A percentile compares a stretch with the other conserved stretches of the same genome.
Evolutionary conservation across 1,284 basidiomycete species (phyloP).

Genomic region (Puccinia novopanici): DNA sequence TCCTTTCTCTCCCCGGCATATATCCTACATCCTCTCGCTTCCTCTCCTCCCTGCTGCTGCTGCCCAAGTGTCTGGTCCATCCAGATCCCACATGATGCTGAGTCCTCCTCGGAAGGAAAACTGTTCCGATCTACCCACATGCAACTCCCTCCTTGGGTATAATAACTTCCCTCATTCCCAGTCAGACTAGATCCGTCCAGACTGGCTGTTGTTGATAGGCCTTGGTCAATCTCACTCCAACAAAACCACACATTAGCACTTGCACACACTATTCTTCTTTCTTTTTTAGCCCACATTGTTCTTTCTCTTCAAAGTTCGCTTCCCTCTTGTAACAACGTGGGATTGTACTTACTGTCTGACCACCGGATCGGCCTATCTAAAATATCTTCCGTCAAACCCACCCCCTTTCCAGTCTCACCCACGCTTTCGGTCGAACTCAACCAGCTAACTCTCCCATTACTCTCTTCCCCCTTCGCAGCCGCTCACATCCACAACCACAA

Average conservation of each 20-base stretch:
- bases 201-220: slow-evolving; percentile 1
- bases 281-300: no score
- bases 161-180: background rate
- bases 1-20: no score
- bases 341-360: background rate
- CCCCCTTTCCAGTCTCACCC: background rate
- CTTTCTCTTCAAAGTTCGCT: no score
- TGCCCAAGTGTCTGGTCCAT: no score
- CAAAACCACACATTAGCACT: background rate
- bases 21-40: no score
- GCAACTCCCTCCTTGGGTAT: background rate
- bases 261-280: background rate
- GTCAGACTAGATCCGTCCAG: background rate
- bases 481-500: background rate
- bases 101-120: no score
- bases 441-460: background rate
- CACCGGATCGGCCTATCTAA: background rate
- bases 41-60: no score
- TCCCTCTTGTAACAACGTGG: no score
- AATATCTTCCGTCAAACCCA: background rate
- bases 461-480: background rate
- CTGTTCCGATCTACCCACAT: no score
- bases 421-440: background rate
- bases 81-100: no score
- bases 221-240: background rate